These are phyloP conservation scores for Daedaleopsis nitida DNA, from an alignment of 768 basidiomycete species.

Conservation along the genomic window DNA sequence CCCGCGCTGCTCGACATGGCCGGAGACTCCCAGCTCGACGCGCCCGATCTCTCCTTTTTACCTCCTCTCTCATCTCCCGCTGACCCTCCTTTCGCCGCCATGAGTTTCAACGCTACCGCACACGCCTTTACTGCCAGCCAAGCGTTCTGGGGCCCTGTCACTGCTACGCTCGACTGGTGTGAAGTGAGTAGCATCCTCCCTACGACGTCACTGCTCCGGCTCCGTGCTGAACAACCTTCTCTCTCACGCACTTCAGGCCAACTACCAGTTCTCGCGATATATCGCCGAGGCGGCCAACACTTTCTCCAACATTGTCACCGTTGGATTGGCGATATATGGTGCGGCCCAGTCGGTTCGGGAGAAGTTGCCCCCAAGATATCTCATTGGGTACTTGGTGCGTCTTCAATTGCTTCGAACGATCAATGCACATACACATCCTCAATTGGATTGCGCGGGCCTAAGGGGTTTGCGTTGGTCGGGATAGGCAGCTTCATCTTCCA, in stretches of 20 bases:
- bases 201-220: conserved; percentile 2
- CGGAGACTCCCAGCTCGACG: background rate
- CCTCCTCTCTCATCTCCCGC: conserved; percentile 4
- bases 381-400: conserved; percentile 35
- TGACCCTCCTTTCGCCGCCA: conserved; percentile 1
- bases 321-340: conserved; percentile 47
- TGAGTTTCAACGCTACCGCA: conserved; percentile 15
- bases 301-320: conserved; percentile 58
- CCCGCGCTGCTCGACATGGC: background rate
- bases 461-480: conserved; percentile 75
- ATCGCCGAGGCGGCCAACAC: conserved; percentile 78
- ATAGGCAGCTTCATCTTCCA: conserved; percentile 80
- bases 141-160: conserved; percentile 60
- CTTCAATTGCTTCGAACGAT: background rate
- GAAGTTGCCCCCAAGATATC: conserved; percentile 40
- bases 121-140: conserved; percentile 9
- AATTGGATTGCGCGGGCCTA: background rate
- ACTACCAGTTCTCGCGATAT: conserved; percentile 77
- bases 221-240: background rate
- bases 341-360: conserved; percentile 29
- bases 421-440: background rate
- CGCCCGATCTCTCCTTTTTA: conserved; percentile 14
- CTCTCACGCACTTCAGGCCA: conserved; percentile 46
- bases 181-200: conserved; percentile 44
- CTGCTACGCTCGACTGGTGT: conserved; percentile 75